Base-by-base conservation (phyloP, 371 early-diverging fungal species). In the Choanephora cucurbitarum region DNA sequence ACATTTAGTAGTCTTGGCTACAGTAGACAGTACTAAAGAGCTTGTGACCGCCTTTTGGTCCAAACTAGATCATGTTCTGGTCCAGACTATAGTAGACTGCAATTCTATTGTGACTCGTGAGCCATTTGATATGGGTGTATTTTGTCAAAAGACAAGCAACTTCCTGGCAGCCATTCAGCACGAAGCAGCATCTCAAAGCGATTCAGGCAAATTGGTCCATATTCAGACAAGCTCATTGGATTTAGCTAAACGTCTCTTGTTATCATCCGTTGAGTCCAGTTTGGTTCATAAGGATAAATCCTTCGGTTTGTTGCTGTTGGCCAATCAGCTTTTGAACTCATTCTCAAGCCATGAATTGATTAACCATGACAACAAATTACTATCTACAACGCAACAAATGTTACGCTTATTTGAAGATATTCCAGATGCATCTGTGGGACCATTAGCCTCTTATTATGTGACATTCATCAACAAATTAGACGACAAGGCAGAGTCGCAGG, bases 61-160 rank as follows among this genome's bases (percentile, higher is more conserved):
- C 6, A 44, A 68, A 13, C 43, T 70, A 13, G 69, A 77, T 32
- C 49, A 40, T 8, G 37, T 64, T 0, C 45, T 70, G 6, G 44
- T 66, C 0, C 71, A 70, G 44, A 68, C 69, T 2, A 37, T 73
- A 3, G 55, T 67, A 14, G 73, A 77, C 37, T 70, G 73, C 23
- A 41, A 24, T 33, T 32, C 62, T 10, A 45, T 45, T 3, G 31
- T 37, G 7, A 55, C 51, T 2, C 54, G 55, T 15, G 55, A 51
- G 6, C 51, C 49, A 3, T 37, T 68, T 9, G 61, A 60, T 23
- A 58, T 77, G 65, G 58, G 48, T 34, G 21, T 34, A 0, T 70
- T 77, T 48, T 70, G 69, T 48, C 57, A 51, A 41, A 68, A 67
- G 33, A 49, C 59, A 0, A 58, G 60, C 19, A 28, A 40, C 2